Evolutionary conservation across 805 yeast species (phyloP).

Genomic region (Saturnispora zaruensis): DNA sequence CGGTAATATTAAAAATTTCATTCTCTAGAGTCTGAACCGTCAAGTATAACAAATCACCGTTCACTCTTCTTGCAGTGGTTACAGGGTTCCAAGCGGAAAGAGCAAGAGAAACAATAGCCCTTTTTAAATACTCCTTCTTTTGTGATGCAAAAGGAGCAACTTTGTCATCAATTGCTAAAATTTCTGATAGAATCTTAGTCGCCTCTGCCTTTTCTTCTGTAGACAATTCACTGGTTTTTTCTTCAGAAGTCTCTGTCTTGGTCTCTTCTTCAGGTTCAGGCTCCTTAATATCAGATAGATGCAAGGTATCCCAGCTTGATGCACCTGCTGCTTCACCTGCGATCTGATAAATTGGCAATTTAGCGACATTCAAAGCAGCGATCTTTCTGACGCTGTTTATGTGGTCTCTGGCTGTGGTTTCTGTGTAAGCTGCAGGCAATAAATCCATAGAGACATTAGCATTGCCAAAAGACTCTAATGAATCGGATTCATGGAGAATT

Average conservation of each 20-base stretch:
- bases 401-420: constrained; percentile 53
- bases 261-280: constrained; percentile 10
- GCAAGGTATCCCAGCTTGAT: constrained; percentile 37
- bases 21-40: constrained; percentile 72
- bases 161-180: constrained; percentile 7
- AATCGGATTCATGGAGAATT: constrained; percentile 20
- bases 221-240: constrained; percentile 19
- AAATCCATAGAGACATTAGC: constrained; percentile 35
- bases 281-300: constrained; percentile 27
- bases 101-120: constrained; percentile 48
- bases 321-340: constrained; percentile 40
- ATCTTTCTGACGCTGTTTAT: constrained; percentile 53
- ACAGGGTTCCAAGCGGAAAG: constrained; percentile 86
- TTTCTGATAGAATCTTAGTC: constrained; percentile 15
- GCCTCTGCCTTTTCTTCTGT: constrained; percentile 28
- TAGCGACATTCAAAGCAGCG: constrained; percentile 41
- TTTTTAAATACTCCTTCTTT: constrained; percentile 27
- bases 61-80: constrained; percentile 46
- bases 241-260: constrained; percentile 14
- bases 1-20: constrained; percentile 70
- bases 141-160: constrained; percentile 24
- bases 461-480: constrained; percentile 14
- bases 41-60: constrained; percentile 78
- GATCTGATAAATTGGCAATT: constrained; percentile 34
- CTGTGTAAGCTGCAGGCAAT: constrained; percentile 50